Conservation (phyloP, 2,329 filamentous ascomycete genomes). For the Penicillium sp. region DNA sequence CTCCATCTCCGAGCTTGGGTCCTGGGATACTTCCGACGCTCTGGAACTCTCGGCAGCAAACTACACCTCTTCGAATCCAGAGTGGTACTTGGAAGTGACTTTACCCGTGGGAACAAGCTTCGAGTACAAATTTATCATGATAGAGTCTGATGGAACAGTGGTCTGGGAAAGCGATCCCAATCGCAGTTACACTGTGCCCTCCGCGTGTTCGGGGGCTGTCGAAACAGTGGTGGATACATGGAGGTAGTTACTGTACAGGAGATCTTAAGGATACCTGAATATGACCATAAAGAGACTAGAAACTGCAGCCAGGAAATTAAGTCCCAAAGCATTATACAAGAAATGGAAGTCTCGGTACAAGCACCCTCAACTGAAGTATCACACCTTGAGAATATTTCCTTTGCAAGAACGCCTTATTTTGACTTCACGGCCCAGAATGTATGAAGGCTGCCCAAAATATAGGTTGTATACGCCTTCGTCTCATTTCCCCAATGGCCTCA, state of each 20-base stretch:
- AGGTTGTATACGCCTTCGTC: no score
- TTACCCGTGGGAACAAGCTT: conserved; percentile 59
- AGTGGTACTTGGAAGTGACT: conserved; percentile 62
- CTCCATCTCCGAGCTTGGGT: conserved; percentile 59
- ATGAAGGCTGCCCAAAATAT: no score
- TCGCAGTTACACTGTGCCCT: conserved; percentile 42
- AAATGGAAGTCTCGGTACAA: no score
- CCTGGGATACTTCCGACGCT: conserved; percentile 60
- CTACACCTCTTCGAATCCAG: conserved; percentile 61
- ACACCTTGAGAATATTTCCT: no score
- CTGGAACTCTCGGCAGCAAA: conserved; percentile 58
- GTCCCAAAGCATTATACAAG: no score
- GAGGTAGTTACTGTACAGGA: conserved; percentile 22
- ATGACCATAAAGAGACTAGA: no score
- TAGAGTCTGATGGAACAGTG: conserved; percentile 51
- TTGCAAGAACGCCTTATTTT: no score
- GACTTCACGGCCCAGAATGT: no score
- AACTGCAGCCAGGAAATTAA: no score
- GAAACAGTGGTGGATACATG: conserved; percentile 39
- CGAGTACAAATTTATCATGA: conserved; percentile 69
- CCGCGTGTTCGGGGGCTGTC: conserved; percentile 30
- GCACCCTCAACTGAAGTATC: no score
- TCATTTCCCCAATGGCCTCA: no score
- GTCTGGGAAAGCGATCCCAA: conserved; percentile 65
- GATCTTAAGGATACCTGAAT: no score